Evolutionary conservation across 2,329 filamentous ascomycete genomes (phyloP).

Genomic region (Annulohypoxylon truncatum): DNA sequence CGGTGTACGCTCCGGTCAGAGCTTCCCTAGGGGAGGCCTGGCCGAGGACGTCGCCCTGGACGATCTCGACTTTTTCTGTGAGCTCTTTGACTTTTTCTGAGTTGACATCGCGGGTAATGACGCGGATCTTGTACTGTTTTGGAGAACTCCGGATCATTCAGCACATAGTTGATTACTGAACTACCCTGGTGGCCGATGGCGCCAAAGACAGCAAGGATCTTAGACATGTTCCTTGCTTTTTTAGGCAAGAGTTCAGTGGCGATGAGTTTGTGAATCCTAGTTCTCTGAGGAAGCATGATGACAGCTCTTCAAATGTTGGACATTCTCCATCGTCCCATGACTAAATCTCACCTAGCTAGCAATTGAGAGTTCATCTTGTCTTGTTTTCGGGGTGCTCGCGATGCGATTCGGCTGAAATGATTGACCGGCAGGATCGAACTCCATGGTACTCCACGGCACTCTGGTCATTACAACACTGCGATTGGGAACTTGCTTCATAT

Average conservation of each 20-base stretch:
- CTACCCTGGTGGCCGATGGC: slow-evolving; percentile 65
- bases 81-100: slow-evolving; percentile 51
- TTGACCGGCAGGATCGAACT: background rate
- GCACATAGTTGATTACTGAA: slow-evolving; percentile 58
- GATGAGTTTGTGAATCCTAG: background rate
- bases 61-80: slow-evolving; percentile 49
- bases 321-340: background rate
- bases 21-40: slow-evolving; percentile 54
- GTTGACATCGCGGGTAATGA: slow-evolving; percentile 60
- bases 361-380: background rate
- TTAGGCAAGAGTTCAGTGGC: background rate
- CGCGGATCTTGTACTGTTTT: slow-evolving; percentile 60
- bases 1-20: slow-evolving; percentile 58
- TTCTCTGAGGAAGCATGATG: background rate
- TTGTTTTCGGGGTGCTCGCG: background rate
- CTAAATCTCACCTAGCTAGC: background rate
- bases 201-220: slow-evolving; percentile 60
- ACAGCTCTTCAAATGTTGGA: too few species aligned
- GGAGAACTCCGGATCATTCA: slow-evolving; percentile 58
- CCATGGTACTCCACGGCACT: background rate
- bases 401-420: background rate
- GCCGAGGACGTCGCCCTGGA: slow-evolving; percentile 56
- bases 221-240: slow-evolving; percentile 43
- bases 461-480: background rate
- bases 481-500: background rate